Conservation (phyloP, 2,329 filamentous ascomycete species). For the Tolypocladium amazonense region DNA sequence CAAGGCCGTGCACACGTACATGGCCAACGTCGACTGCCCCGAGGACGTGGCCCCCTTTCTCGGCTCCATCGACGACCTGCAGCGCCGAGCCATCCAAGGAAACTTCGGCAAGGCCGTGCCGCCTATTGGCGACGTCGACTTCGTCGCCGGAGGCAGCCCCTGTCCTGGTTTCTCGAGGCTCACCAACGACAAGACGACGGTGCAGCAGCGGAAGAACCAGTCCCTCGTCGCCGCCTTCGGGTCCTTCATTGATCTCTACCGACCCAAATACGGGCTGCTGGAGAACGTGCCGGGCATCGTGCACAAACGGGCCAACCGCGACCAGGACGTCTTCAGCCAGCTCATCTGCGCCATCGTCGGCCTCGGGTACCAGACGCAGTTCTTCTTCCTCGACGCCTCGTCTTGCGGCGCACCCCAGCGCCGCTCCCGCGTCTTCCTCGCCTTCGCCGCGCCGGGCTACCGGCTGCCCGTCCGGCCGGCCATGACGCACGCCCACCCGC, state of each 20-base stretch:
- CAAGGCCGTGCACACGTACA: conserved; percentile 60
- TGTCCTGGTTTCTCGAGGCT: conserved; percentile 65
- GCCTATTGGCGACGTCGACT: conserved; percentile 50
- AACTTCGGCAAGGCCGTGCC: conserved; percentile 38
- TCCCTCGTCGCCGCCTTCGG: conserved; percentile 70
- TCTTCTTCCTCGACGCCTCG: conserved; percentile 60
- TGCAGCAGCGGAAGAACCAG: conserved; percentile 54
- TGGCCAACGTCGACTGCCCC: conserved; percentile 46
- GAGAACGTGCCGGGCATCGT: conserved; percentile 69
- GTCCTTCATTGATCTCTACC: conserved; percentile 63
- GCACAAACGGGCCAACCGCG: conserved; percentile 28
- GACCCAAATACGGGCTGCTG: conserved; percentile 62
- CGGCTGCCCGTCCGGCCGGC: conserved; percentile 43
- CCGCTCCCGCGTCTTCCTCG: conserved; percentile 58
- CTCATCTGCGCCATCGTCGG: conserved; percentile 63
- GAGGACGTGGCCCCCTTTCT: conserved; percentile 43
- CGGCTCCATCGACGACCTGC: conserved; percentile 63
- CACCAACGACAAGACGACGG: conserved; percentile 46
- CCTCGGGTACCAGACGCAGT: conserved; percentile 64
- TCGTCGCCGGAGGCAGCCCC: conserved; percentile 64
- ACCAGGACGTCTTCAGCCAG: conserved; percentile 61
- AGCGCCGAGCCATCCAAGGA: conserved; percentile 44
- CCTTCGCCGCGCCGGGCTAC: conserved; percentile 57
- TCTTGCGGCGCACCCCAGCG: conserved; percentile 55
- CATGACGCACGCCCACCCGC: conserved; percentile 53